These are phyloP conservation scores for Serpula lacrymans DNA, from an alignment of 768 basidiomycete genomes.

Conservation along the genomic window DNA sequence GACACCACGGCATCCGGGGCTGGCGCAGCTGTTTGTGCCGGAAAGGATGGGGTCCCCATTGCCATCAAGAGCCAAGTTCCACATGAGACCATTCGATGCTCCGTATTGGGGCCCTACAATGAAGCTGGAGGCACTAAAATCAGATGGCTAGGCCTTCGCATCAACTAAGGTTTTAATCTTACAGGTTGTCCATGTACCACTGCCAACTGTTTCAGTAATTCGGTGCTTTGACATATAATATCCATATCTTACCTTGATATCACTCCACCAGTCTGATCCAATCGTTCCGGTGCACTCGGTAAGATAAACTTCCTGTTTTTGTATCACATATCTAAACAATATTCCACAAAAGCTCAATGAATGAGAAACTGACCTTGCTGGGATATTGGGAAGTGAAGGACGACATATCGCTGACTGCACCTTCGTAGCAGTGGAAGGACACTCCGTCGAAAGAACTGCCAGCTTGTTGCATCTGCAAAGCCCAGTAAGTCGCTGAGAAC, in stretches of 20 bases:
- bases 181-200: constrained; percentile 65
- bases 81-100: constrained; percentile 47
- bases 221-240: not conserved
- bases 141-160: no score
- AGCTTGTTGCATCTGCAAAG: constrained; percentile 41
- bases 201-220: constrained; percentile 16
- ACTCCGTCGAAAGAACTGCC: constrained; percentile 51
- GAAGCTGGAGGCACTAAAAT: constrained; percentile 16
- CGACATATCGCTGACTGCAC: constrained; percentile 46
- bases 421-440: constrained; percentile 63
- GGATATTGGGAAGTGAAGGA: constrained; percentile 48
- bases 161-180: constrained; percentile 8
- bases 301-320: constrained; percentile 3
- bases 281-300: constrained; percentile 55
- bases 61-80: constrained; percentile 62
- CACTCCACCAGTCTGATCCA: constrained; percentile 67
- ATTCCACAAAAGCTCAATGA: no score
- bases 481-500: not conserved
- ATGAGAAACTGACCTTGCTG: constrained; percentile 26
- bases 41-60: constrained; percentile 58
- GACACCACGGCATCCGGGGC: constrained; percentile 54
- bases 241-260: constrained; percentile 51
- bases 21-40: constrained; percentile 54
- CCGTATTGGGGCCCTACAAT: constrained; percentile 20
- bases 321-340: constrained; percentile 20